A percentile compares a stretch with the other conserved stretches of the same genome.
Evolutionary conservation across 768 basidiomycete species (phyloP).

Genomic region (Russula olivacea): DNA sequence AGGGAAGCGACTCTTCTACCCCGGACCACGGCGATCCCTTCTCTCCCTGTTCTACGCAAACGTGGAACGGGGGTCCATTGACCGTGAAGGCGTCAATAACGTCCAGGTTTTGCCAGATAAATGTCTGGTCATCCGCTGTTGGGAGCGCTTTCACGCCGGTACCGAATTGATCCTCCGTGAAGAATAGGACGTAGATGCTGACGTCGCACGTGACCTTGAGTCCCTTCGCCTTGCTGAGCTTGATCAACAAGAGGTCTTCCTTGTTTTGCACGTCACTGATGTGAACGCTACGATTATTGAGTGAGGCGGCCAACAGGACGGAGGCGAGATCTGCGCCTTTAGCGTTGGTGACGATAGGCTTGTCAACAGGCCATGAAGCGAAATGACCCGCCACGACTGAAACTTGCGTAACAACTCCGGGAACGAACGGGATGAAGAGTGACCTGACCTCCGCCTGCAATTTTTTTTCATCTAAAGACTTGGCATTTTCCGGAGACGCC

Average conservation of each 20-base stretch:
- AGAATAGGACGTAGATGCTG: constrained; percentile 87
- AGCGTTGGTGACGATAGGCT: constrained; percentile 92
- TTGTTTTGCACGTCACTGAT: constrained; percentile 81
- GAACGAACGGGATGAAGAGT: constrained; percentile 78
- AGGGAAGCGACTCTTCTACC: constrained; percentile 78
- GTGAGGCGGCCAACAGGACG: constrained; percentile 85
- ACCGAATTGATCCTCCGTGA: constrained; percentile 69
- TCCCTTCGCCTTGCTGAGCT: constrained; percentile 88
- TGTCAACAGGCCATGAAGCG: constrained; percentile 82
- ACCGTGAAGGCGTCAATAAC: constrained; percentile 88
- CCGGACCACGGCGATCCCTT: constrained; percentile 66
- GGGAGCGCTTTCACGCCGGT: constrained; percentile 51
- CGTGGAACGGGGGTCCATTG: constrained; percentile 73
- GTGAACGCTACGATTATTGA: constrained; percentile 84
- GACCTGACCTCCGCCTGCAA: constrained; percentile 74
- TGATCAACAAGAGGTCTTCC: constrained; percentile 86
- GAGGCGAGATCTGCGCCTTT: constrained; percentile 90
- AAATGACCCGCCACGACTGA: constrained; percentile 82
- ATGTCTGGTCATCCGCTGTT: constrained; percentile 65
- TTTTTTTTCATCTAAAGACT: constrained; percentile 57
- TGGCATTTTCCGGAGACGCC: constrained; percentile 63
- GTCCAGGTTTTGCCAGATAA: constrained; percentile 80
- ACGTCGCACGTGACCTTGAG: constrained; percentile 97
- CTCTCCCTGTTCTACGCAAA: constrained; percentile 59
- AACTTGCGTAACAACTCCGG: constrained; percentile 47